Evolutionary conservation across 805 yeast species (phyloP).

Genomic region (Priceomyces fermenticarens): DNA sequence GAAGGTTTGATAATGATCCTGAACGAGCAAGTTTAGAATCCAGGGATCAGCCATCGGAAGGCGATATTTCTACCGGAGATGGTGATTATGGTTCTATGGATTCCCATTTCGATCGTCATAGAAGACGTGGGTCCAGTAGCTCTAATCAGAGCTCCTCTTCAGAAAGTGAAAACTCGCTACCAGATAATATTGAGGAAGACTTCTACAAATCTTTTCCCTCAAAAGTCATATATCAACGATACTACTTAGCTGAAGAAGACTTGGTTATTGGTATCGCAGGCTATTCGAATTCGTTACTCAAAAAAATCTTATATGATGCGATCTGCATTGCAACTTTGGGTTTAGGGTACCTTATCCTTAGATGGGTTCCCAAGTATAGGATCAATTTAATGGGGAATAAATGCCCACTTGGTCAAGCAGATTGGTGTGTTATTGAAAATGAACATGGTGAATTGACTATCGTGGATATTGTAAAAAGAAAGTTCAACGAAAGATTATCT

Average conservation of each 20-base stretch:
- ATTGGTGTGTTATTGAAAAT: conserved; percentile 92
- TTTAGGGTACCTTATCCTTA: conserved; percentile 61
- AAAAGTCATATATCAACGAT: conserved; percentile 61
- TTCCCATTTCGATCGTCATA: conserved; percentile 23
- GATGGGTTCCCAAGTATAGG: conserved; percentile 85
- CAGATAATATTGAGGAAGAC: conserved; percentile 18
- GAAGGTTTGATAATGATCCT: conserved; percentile 28
- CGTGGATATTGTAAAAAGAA: conserved; percentile 50
- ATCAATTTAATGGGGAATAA: conserved; percentile 63
- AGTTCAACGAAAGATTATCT: conserved; percentile 72
- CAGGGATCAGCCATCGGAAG: background rate
- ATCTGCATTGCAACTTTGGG: conserved; percentile 66
- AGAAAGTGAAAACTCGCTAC: conserved; percentile 16
- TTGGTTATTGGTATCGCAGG: conserved; percentile 94
- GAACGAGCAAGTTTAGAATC: conserved; percentile 1
- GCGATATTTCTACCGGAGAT: conserved; percentile 5
- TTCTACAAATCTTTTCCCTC: conserved; percentile 28
- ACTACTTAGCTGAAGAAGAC: conserved; percentile 94
- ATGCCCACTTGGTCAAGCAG: conserved; percentile 74
- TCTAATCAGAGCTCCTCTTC: conserved; percentile 13
- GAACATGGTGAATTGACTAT: conserved; percentile 84
- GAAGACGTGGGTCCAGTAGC: conserved; percentile 13
- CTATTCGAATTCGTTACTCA: conserved; percentile 52
- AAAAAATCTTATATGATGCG: conserved; percentile 46
- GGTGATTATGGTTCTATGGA: conserved; percentile 27